A percentile compares a stretch with the other conserved stretches of the same genome.
These are phyloP conservation scores for Fusarium torreyae DNA, from an alignment of 2,329 filamentous ascomycete genomes.

Conservation along the genomic window DNA sequence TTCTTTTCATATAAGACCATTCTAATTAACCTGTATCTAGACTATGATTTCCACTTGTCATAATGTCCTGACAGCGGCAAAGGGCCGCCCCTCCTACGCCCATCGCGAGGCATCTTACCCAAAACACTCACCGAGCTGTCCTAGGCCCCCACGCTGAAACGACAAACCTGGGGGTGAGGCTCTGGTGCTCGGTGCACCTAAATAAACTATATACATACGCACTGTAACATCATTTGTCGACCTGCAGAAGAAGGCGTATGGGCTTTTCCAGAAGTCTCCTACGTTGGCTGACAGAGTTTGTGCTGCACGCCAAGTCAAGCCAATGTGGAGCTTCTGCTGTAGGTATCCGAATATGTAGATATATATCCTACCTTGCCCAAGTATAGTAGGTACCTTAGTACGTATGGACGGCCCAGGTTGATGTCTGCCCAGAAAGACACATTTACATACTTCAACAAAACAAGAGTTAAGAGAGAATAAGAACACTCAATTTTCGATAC, in stretches of 20 bases:
- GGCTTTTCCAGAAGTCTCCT: slow-evolving; percentile 24
- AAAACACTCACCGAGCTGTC: slow-evolving; percentile 41
- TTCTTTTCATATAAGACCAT: too few species aligned
- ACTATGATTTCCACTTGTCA: slow-evolving; percentile 8
- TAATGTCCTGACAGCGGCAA: slow-evolving; percentile 20
- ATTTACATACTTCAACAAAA: background rate
- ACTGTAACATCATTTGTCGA: background rate
- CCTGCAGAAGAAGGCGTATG: slow-evolving; percentile 10
- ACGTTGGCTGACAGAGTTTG: slow-evolving; percentile 5
- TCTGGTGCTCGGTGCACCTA: slow-evolving; percentile 8
- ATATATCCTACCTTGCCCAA: too few species aligned
- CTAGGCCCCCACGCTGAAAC: slow-evolving; percentile 25
- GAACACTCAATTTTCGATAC: background rate
- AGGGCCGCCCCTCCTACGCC: slow-evolving; percentile 2
- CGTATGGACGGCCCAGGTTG: background rate
- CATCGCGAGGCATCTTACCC: slow-evolving; percentile 30
- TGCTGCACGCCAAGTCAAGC: background rate
- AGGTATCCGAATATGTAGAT: too few species aligned
- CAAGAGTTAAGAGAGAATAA: too few species aligned
- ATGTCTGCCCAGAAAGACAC: background rate
- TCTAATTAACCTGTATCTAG: too few species aligned
- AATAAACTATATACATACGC: background rate
- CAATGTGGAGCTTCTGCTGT: background rate
- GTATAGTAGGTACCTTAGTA: too few species aligned
- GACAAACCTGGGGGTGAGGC: slow-evolving; percentile 30